Evolutionary conservation across 164 flowering plant genomes (phyloP), one percentile per base, ranked within the genome.

Genomic region (Platanus orientalis): DNA sequence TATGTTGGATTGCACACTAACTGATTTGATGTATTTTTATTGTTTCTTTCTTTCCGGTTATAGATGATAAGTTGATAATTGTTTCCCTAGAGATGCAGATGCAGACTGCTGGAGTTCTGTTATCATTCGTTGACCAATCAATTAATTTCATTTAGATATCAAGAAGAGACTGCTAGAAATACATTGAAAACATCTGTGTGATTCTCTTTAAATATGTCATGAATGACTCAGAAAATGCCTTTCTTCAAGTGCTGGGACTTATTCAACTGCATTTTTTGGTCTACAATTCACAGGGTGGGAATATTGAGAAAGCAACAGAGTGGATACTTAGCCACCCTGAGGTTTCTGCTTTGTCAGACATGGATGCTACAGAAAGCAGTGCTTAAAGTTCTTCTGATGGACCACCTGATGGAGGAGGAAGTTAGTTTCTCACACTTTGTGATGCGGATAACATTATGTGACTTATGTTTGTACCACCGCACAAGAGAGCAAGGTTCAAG

Each of bases 231-330:
- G 4, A 29, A 58, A 29, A 4, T 49, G 27, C 28, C 4, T 26
- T 39, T n/a, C 17, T 0, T 39, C 0, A 21, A 56, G 10, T 45
- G 44, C 19, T 39, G 39, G 24, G 23, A 58, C 17, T 47, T 49
- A 42, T 11, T 51, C 21, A n/a, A n/a, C n/a, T n/a, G n/a, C 25
- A 63, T 66, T 27, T 0, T 52, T 29, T 39, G 54, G n/a, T 28
- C 26, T 20, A 44, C 42, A n/a, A 55, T 62, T 59, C 42, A 21
- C 78, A 95, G 99, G 96, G 88, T 69, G 91, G 94, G 57, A 88
- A 95, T 71, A 83, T 95, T 67, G 97, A 83, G 78, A 91, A 80
- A 73, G 99, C 99, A 44, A 87, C 97, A 48, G 96, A 92, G 58
- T 95, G 96, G 97, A 88, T 95, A 77, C 89, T 95, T 68, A 88